Evolutionary conservation across 2,329 filamentous ascomycete genomes (phyloP), one percentile per base, ranked within the genome.

Genomic region (Cordyceps sp.): DNA sequence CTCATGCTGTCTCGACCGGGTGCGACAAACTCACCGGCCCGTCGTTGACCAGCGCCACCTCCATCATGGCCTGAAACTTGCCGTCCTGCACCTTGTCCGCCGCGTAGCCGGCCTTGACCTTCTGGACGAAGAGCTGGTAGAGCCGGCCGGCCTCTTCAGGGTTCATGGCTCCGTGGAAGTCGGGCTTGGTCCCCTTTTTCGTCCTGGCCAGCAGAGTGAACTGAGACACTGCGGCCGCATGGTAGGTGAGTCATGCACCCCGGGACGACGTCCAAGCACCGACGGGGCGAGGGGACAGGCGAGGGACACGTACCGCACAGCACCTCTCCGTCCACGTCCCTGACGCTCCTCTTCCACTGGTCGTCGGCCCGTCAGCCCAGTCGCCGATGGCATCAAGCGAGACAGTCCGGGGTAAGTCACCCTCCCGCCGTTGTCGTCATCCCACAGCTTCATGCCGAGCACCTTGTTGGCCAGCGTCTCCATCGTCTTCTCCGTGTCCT

Each of bases 61-160:
- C 79, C 90, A 98, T 98, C 86, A 93, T 94, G 31, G 90, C 90
- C 49, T 93, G 88, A 53, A 98, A 98, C 20, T 88, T 74, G n/a
- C 92, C 90, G 50, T 98, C 78, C 51, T 93, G 85, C 36, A 98
- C 86, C 40, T 67, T 76, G 8, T 84, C 80, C 6, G 69, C 54
- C 5, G 61, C 54, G 52, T 96, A 93, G 3, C 73, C 65, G 33
- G 75, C 64, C 44, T 75, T 69, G 26, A 96, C 73, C 44, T 79
- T 81, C 31, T 69, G 59, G 43, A 86, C 73, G 58, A 98, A 96
- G 48, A 78, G 66, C 34, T 86, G 72, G 50, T 96, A 98, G 6
- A 96, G 64, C 38, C 68, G 68, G 45, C 74, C 81, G 17, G 88
- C 90, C 35, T 86, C 73, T 10, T 81, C 73, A 4, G 78, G 77